Base-by-base conservation (phyloP, 352 stramenopile genomes). In the Phytophthora rubi region DNA sequence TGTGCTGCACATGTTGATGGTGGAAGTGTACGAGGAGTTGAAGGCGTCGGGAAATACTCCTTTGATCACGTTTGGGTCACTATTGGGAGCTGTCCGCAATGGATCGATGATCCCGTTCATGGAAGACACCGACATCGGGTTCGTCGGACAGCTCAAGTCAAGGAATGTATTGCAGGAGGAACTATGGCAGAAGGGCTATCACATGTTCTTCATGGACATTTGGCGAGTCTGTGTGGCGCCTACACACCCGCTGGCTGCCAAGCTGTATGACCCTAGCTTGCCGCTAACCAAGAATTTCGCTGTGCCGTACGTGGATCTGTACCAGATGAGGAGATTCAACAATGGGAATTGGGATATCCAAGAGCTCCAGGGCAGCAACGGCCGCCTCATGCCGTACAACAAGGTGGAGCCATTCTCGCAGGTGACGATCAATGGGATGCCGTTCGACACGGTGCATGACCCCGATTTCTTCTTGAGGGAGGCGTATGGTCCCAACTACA, bases 21-120 rank as follows among this genome's bases (percentile, higher is more conserved):
- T 86, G 18, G 82, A 88, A 60, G 79, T 86, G 8, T 88, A 88
- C 65, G 71, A 77, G 28, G 75, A 88, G 52, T 53, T 88, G 28
- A n/a, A 70, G 18, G 60, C 45, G 0, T 55, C 76, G 8, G 59
- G 62, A 4, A 73, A 66, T 8, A 59, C 63, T 6, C 82, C 82
- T 32, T 51, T 75, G 15, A 54, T 88, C 37, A 60, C 80, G 3
- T 90, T 75, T 21, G 82, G 82, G 15, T 79, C 82, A 42, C 59
- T 89, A 35, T 65, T 89, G 0, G 81, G 81, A 42, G 81, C 79
- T 30, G 63, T 90, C 3, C 77, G 80, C 18, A 82, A 86, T 51
- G 63, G 56, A 1, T 83, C 77, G 51, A 79, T 80, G 53, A 88
- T 90, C 64, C 73, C 82, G 13, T 90, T 83, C 69, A 88, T 77